Evolutionary conservation across 2,329 filamentous ascomycete species (phyloP).

Genomic region (Cordyceps farinosa): DNA sequence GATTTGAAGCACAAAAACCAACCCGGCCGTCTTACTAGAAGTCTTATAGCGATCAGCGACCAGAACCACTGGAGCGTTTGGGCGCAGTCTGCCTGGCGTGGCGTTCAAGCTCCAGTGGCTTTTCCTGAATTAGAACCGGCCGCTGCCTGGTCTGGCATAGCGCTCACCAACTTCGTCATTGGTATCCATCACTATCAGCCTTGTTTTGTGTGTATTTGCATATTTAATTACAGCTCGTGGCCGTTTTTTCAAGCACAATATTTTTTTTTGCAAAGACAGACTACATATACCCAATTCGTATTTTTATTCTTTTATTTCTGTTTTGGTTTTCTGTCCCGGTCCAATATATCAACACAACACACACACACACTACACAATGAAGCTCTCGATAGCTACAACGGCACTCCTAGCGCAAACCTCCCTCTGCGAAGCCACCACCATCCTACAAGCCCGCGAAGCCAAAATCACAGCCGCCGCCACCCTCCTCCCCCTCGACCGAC

Average conservation of each 20-base stretch:
- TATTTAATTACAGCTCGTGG: not conserved
- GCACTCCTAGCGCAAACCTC: not conserved
- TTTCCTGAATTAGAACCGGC: slow-evolving; percentile 9
- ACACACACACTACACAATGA: slow-evolving; percentile 5
- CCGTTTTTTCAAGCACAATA: not conserved
- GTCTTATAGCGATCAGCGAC: not conserved
- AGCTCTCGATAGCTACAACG: not conserved
- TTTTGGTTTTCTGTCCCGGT: not conserved
- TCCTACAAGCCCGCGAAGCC: slow-evolving; percentile 5
- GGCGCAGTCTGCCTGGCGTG: slow-evolving; percentile 2
- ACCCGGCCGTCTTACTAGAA: not conserved
- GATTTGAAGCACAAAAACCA: not conserved
- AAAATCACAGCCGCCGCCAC: not conserved
- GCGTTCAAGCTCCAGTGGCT: not conserved
- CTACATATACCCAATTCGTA: not conserved
- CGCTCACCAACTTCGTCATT: slow-evolving; percentile 15
- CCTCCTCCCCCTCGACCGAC: not conserved
- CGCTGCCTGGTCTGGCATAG: slow-evolving; percentile 3
- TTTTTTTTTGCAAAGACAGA: not conserved
- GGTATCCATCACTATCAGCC: not conserved
- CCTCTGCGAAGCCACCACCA: not conserved
- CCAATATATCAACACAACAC: not conserved
- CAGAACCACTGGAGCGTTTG: not conserved
- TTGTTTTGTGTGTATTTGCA: not conserved
- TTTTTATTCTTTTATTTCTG: not conserved